A percentile compares a stretch with the other conserved stretches of the same genome.
These are phyloP conservation scores for Mycena albidolilacea DNA, from an alignment of 768 basidiomycete species.

Conservation along the genomic window DNA sequence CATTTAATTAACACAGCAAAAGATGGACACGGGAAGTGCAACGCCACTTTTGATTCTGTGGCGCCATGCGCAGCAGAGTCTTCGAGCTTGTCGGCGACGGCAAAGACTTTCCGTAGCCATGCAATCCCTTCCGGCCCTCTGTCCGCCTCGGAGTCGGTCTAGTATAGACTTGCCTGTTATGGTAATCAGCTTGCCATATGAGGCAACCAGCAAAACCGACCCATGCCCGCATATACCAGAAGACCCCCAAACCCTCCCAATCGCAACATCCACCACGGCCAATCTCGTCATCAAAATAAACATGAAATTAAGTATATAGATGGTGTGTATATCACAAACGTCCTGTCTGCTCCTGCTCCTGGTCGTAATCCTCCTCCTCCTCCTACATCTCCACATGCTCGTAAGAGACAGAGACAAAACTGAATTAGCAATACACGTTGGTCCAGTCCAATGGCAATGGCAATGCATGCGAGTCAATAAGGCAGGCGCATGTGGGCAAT, in stretches of 20 bases:
- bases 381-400: not conserved
- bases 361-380: too few relatives aligned
- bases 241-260: too few relatives aligned
- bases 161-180: conserved; percentile 72
- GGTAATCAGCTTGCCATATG: too few relatives aligned
- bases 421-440: conserved; percentile 18
- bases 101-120: conserved; percentile 87
- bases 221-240: too few relatives aligned
- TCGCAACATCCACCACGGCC: too few relatives aligned
- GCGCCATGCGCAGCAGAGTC: conserved; percentile 66
- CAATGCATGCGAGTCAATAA: not conserved
- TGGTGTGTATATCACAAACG: conserved; percentile 30
- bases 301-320: conserved; percentile 33
- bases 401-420: not conserved
- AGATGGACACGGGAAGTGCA: conserved; percentile 11
- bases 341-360: not conserved
- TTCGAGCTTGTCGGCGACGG: conserved; percentile 76
- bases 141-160: conserved; percentile 46
- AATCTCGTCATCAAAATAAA: conserved; percentile 15
- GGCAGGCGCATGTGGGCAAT: not conserved
- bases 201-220: too few relatives aligned
- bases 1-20: not conserved
- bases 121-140: conserved; percentile 66
- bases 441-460: not conserved
- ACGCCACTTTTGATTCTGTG: conserved; percentile 74